Evolutionary conservation across 2,329 filamentous ascomycete genomes (phyloP), one percentile per base, ranked within the genome.

Genomic region (Penicillium hesseltinei): DNA sequence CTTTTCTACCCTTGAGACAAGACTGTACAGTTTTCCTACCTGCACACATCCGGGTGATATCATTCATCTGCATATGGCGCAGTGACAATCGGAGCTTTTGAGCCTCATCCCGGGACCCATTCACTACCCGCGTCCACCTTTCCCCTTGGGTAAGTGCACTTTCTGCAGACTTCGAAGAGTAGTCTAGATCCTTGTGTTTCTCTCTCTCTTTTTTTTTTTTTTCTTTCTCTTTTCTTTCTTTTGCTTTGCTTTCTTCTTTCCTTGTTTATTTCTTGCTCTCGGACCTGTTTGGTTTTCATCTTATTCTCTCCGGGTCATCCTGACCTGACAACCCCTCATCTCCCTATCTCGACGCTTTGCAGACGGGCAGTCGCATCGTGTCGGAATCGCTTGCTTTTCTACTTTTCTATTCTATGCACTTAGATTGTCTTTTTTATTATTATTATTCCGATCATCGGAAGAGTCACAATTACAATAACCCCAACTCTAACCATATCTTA

Each of bases 91-190:
- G 54, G 49, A 53, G 43, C 33, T 46, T 49, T 62, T 67, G 62
- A 68, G 66, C 66, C 62, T 66, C 65, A 65, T 57, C 43, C 50
- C 39, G 49, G 51, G 40, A 58, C 58, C 56, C 51, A 49, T 44
- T 48, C 15, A 45, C 51, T 54, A 54, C 56, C 51, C 51, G 51
- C 44, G 45, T 43, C 39, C 45, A 58, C 56, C 56, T 45, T 58
- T 58, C 44, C 44, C 13, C 49, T 57, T 57, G 42, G 42, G 54
- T 56, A 56, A 52, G 54, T 56, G 40, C 42, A 43, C 40, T 57
- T 48, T 54, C 54, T 57, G 54, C 54, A 42, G 50, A 21, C 36
- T 15, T 54, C 15, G 25, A 51, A 45, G 21, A 10, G 13, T 29
- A 23, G 33, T 54, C 43, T 36, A 35, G 39, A 53, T 23, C 13